A percentile compares a stretch with the other conserved stretches of the same genome.
Evolutionary conservation across 371 early-diverging fungal species (phyloP).

Genomic region (Actinomortierella ambigua): DNA sequence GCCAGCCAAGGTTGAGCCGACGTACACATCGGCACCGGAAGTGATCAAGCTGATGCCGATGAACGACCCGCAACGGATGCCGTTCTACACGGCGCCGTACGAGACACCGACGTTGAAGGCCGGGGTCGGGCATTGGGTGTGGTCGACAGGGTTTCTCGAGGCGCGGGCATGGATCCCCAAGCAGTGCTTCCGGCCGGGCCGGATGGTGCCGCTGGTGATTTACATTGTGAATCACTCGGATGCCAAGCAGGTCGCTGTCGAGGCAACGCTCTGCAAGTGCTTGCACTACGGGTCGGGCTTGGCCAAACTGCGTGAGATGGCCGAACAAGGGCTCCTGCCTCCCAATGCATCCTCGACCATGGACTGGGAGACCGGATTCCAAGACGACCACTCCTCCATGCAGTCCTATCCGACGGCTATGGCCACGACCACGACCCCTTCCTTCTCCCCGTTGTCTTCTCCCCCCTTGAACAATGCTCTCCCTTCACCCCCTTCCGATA

Average conservation of each 20-base stretch:
- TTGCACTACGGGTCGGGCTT: constrained; percentile 39
- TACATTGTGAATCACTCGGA: constrained; percentile 47
- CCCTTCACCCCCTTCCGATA: no score
- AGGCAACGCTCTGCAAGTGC: constrained; percentile 39
- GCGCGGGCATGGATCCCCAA: constrained; percentile 42
- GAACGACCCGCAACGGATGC: constrained; percentile 40
- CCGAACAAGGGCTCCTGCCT: background rate
- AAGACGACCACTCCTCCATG: no score
- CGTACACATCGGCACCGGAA: constrained; percentile 25
- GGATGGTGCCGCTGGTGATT: constrained; percentile 39
- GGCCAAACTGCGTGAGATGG: constrained; percentile 32
- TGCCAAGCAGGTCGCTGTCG: constrained; percentile 31
- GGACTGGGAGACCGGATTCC: no score
- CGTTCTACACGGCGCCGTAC: constrained; percentile 30
- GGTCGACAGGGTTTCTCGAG: constrained; percentile 45
- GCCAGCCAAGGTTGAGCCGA: constrained; percentile 33
- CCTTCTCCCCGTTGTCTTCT: no score
- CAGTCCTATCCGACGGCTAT: no score
- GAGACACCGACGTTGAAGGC: constrained; percentile 38
- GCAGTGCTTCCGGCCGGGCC: constrained; percentile 40
- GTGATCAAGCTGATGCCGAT: constrained; percentile 44
- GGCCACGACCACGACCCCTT: no score
- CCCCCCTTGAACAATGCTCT: no score
- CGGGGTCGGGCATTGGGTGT: constrained; percentile 44
- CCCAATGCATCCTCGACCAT: no score